phyloP scores from a whole-genome alignment of 1,284 basidiomycete genomes.

The Boletus sp. region DNA sequence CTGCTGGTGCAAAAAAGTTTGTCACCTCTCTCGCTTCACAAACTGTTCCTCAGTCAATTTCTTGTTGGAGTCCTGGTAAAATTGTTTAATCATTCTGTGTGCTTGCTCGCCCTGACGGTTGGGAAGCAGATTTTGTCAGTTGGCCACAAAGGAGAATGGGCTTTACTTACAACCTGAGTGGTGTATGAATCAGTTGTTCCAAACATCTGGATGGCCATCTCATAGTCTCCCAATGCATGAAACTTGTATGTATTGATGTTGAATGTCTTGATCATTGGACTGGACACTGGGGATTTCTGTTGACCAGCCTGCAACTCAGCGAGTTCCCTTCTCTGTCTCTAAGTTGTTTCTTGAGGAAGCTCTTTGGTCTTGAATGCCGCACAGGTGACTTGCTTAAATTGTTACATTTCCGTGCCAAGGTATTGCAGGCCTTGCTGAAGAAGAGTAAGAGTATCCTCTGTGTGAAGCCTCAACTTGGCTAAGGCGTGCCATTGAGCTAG shows the following conservation, averaged over 20 bases:
- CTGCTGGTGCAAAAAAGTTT: neutral
- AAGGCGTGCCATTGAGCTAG: no score
- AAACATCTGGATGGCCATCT: neutral
- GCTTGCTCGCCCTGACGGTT: neutral
- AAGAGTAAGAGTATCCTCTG: no score
- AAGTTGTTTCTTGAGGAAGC: neutral
- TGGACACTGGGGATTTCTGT: neutral
- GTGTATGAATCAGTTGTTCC: neutral
- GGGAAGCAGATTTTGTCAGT: no score
- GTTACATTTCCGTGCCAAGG: neutral
- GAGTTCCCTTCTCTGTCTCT: no score
- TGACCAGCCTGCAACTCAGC: neutral
- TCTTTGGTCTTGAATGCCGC: neutral
- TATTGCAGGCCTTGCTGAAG: no score
- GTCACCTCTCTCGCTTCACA: neutral
- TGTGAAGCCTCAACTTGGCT: no score
- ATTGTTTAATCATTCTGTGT: neutral
- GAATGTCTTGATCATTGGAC: neutral
- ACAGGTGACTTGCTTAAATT: neutral
- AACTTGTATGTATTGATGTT: conserved; percentile 12
- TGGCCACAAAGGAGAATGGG: no score
- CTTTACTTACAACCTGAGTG: conserved; percentile 7
- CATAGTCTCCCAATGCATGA: conserved; percentile 10
- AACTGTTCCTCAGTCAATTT: neutral
- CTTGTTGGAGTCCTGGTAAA: conserved; percentile 4